These are phyloP conservation scores for Metschnikowia reukaufii DNA, from an alignment of 805 yeast species.

Conservation along the genomic window DNA sequence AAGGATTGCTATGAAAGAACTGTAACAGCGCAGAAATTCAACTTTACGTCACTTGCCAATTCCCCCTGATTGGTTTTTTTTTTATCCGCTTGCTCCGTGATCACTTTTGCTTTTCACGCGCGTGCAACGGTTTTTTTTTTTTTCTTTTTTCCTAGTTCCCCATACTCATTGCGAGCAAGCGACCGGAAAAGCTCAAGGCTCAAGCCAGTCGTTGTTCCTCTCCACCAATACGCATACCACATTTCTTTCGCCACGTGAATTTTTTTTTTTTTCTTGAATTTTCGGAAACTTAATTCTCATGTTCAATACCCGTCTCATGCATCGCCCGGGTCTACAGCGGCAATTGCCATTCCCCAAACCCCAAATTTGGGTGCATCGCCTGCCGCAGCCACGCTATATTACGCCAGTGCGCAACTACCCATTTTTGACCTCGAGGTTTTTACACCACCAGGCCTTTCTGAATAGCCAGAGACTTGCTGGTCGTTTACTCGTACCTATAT, in stretches of 20 bases:
- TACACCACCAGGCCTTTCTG: background rate
- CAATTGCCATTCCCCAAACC: background rate
- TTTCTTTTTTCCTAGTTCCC: constrained; percentile 6
- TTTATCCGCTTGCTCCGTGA: background rate
- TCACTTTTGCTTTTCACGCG: background rate
- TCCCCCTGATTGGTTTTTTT: background rate
- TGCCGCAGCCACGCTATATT: background rate
- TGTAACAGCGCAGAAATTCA: too few species aligned
- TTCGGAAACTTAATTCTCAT: background rate
- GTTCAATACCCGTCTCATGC: background rate
- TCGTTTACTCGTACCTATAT: background rate
- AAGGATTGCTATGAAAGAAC: too few species aligned
- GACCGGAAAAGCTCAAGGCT: background rate
- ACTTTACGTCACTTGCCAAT: too few species aligned
- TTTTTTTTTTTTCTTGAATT: background rate
- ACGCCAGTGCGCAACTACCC: constrained; percentile 1
- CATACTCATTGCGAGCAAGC: constrained; percentile 9
- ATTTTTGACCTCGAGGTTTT: background rate
- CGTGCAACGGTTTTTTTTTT: constrained; percentile 1
- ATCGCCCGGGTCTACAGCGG: constrained; percentile 1
- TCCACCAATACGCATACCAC: background rate
- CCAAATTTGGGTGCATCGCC: background rate
- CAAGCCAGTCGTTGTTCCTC: background rate
- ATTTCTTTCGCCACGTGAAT: too few species aligned
- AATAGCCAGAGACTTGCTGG: background rate